phyloP scores from a whole-genome alignment of 2,329 filamentous ascomycete genomes.

The Raffaelea albimanens region DNA sequence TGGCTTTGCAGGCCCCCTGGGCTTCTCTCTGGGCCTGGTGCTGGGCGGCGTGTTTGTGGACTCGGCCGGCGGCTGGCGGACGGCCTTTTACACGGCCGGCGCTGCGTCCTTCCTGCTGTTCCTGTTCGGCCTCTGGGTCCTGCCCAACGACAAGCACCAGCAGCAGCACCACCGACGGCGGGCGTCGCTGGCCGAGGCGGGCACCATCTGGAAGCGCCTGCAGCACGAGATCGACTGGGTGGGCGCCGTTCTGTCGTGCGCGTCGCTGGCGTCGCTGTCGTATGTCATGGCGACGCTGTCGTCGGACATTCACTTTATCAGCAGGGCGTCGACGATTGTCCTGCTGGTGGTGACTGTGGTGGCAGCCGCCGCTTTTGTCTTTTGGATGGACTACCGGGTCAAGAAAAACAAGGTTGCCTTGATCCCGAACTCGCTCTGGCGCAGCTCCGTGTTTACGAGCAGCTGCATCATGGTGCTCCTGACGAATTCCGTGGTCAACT shows the following conservation, averaged over 20 bases:
- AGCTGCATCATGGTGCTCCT: constrained; percentile 42
- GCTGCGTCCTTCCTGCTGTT: constrained; percentile 21
- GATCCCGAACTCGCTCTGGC: constrained; percentile 55
- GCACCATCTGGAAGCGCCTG: constrained; percentile 12
- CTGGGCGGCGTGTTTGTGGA: constrained; percentile 38
- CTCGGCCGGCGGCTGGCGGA: constrained; percentile 33
- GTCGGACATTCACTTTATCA: background rate
- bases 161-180: constrained; percentile 19
- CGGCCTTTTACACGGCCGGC: constrained; percentile 32
- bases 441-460: constrained; percentile 43
- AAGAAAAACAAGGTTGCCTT: constrained; percentile 37
- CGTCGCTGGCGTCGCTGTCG: constrained; percentile 36
- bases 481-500: constrained; percentile 34
- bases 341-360: constrained; percentile 33
- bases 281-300: constrained; percentile 40
- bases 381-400: constrained; percentile 43
- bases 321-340: constrained; percentile 31
- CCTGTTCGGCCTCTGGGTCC: constrained; percentile 17
- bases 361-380: constrained; percentile 37
- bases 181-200: too few species aligned
- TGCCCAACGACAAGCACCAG: constrained; percentile 19
- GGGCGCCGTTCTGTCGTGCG: constrained; percentile 36
- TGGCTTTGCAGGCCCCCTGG: constrained; percentile 35
- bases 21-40: constrained; percentile 40
- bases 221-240: constrained; percentile 42